Base-by-base conservation (phyloP, 768 basidiomycete genomes). In the Fomitopsis serialis region DNA sequence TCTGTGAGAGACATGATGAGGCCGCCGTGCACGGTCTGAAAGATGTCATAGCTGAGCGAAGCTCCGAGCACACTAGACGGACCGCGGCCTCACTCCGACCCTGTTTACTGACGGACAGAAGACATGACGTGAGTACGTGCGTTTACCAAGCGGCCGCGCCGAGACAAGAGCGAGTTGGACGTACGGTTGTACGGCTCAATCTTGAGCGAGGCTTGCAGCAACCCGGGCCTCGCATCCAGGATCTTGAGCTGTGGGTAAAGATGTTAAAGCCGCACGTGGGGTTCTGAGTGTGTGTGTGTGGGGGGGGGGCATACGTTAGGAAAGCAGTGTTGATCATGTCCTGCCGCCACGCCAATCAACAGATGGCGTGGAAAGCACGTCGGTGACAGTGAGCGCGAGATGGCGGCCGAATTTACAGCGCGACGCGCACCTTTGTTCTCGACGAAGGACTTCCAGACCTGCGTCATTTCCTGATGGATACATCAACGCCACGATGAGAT, bases 391-490 rank as follows among this genome's bases (percentile, higher is more conserved):
- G 29, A 32, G 29, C 29, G 13, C 48, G 42, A 40, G 48, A 25
- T 42, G 44, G 17, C 22, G 22, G 29, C 22, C 24, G 27, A 40
- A 22, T 11, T 23, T 5, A 35, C 3, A 15, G 24, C 43, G 22
- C 27, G 24, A 24, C 54, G 27, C 45, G 19, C 29, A 85, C 89
- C 89, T 76, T 82, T 78, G 58, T 82, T 87, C 43, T 84, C 80
- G 2, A 91, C 57, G 63, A 92, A 92, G 5, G 86, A 89, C 62
- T 81, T 78, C 90, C 89, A 92, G 50, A 92, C 89, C 89, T 88
- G 63, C 37, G 21, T 35, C 21, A 2, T 32, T 42, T 37, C 2
- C 50, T 6, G 2, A 35, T 24, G 21, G 15, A 12, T 45, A 8
- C 21, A 35, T 11, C 37, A 42, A 7, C 5, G 29, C 6, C 11